phyloP scores from a whole-genome alignment of 2,329 filamentous ascomycete species.

The Didymella sp. region DNA sequence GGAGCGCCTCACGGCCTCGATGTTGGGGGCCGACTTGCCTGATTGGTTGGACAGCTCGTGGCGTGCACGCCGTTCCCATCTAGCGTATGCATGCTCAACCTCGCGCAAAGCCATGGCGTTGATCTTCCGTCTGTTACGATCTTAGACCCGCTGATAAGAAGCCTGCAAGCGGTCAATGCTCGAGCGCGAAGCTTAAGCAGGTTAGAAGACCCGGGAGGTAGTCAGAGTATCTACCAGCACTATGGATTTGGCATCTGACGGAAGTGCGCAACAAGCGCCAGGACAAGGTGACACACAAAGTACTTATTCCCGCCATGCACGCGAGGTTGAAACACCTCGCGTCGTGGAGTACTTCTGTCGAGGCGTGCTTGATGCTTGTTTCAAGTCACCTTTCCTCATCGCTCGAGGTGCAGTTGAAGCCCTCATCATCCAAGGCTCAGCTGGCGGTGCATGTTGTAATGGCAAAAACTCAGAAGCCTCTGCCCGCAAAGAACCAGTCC shows the following conservation, averaged over 20 bases:
- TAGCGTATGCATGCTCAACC: background rate
- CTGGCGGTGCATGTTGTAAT: background rate
- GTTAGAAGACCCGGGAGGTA: no score
- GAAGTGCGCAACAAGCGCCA: background rate
- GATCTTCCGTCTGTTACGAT: no score
- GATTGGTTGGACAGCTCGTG: background rate
- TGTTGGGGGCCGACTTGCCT: background rate
- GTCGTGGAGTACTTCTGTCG: background rate
- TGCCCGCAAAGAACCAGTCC: background rate
- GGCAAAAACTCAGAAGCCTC: slow-evolving; percentile 4
- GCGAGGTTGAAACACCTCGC: background rate
- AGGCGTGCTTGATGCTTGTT: background rate
- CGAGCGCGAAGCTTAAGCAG: no score
- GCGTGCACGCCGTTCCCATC: background rate
- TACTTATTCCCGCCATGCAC: background rate
- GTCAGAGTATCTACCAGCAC: no score
- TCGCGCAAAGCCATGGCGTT: background rate
- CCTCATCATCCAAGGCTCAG: slow-evolving; percentile 12
- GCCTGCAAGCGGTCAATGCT: background rate
- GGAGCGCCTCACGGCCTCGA: background rate
- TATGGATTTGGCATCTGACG: background rate
- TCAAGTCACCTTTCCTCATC: background rate
- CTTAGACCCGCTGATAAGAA: background rate
- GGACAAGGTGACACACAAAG: background rate
- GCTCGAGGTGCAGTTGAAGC: slow-evolving; percentile 9